These are phyloP conservation scores for Echites panduratus DNA, from an alignment of 257 asterid genomes.

Conservation along the genomic window DNA sequence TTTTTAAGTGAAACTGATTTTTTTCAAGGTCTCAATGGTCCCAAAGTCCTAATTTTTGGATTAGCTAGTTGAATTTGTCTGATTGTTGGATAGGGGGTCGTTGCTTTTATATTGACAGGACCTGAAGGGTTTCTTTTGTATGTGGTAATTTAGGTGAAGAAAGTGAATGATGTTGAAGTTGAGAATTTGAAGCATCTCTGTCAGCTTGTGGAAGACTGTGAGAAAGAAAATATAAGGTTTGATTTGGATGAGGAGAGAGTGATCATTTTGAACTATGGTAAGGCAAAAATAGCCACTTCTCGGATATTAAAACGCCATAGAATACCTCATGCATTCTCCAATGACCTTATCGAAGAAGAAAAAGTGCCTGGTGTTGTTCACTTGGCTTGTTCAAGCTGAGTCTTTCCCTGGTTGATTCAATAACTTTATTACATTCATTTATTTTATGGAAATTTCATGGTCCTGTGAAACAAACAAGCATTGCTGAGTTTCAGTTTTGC, in stretches of 20 bases:
- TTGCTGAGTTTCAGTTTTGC: background rate
- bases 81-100: background rate
- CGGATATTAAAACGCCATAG: constrained; percentile 77
- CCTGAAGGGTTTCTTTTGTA: background rate
- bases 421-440: background rate
- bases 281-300: constrained; percentile 74
- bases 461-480: background rate
- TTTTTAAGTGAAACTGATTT: background rate
- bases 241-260: constrained; percentile 94
- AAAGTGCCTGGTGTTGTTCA: constrained; percentile 21
- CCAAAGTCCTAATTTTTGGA: background rate
- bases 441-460: background rate
- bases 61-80: background rate
- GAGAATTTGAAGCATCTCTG: constrained; percentile 75
- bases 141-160: constrained; percentile 64
- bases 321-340: constrained; percentile 68
- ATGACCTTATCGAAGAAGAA: constrained; percentile 56
- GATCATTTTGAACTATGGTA: constrained; percentile 57
- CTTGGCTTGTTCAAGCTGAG: constrained; percentile 46
- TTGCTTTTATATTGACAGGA: background rate
- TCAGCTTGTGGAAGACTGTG: constrained; percentile 70
- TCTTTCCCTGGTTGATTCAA: constrained; percentile 2
- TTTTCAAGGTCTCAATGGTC: too few relatives aligned
- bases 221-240: constrained; percentile 49
- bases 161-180: constrained; percentile 70